Evolutionary conservation across 768 basidiomycete genomes (phyloP).

Genomic region (Xerocomellus chrysenteron): DNA sequence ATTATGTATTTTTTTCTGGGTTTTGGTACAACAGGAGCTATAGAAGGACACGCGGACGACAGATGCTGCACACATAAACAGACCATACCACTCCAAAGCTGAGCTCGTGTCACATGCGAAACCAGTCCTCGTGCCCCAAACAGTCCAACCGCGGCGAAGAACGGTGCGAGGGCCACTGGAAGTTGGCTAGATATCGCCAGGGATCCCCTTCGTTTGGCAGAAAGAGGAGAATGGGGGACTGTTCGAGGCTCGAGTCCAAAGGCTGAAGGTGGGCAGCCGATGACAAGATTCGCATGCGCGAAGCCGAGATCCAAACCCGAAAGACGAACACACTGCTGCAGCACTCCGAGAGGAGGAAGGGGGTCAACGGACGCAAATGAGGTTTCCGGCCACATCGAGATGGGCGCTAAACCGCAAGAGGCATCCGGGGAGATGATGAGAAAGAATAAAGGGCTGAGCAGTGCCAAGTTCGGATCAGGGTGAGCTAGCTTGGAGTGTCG

Average conservation of each 20-base stretch:
- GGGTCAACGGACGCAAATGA: conserved; percentile 3
- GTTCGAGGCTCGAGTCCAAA: background rate
- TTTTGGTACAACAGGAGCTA: conserved; percentile 13
- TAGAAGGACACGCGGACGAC: conserved; percentile 1
- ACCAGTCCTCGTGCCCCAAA: background rate
- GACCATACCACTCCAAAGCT: conserved; percentile 7
- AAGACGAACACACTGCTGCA: conserved; percentile 11
- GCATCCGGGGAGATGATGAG: conserved; percentile 6
- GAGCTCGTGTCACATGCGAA: conserved; percentile 9
- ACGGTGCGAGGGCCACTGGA: background rate
- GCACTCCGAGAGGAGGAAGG: background rate
- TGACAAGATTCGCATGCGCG: conserved; percentile 5
- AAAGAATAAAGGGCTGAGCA: background rate
- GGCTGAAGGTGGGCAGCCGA: background rate
- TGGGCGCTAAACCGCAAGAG: conserved; percentile 1
- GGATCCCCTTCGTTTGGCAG: background rate
- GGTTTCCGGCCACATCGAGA: conserved; percentile 12
- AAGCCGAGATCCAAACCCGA: conserved; percentile 10
- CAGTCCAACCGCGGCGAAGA: background rate
- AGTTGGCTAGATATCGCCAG: background rate
- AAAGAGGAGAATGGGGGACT: background rate
- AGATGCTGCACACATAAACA: conserved; percentile 3
- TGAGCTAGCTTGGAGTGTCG: conserved; percentile 10
- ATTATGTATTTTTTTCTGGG: conserved; percentile 6
- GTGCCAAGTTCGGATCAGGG: conserved; percentile 6